Evolutionary conservation across 768 basidiomycete species (phyloP).

Genomic region (Sporobolomyces roseus): DNA sequence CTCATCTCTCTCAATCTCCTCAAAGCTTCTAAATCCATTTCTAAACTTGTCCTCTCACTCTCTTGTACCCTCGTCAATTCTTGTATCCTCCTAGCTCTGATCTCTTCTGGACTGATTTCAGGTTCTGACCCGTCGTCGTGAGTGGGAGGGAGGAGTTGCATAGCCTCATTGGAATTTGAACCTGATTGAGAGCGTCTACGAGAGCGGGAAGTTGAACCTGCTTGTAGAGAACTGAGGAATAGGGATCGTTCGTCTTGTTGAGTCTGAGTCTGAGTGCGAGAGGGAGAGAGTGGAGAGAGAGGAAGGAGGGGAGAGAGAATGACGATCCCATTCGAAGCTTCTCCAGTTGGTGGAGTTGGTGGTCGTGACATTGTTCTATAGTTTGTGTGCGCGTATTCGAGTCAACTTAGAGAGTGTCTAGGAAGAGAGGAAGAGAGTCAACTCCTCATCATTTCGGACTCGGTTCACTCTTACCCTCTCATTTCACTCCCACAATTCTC

Average conservation of each 20-base stretch:
- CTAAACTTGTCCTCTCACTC: background rate
- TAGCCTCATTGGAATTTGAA: background rate
- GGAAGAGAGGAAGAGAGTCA: conserved; percentile 5
- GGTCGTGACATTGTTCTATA: background rate
- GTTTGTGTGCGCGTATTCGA: no score
- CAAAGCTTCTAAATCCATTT: background rate
- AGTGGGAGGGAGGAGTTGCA: background rate
- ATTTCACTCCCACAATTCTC: background rate
- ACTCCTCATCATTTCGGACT: background rate
- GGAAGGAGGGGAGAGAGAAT: background rate
- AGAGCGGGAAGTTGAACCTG: background rate
- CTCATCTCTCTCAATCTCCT: background rate
- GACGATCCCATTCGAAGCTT: background rate
- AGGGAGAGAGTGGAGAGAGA: background rate
- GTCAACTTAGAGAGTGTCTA: no score
- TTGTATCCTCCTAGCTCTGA: no score
- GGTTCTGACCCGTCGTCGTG: background rate
- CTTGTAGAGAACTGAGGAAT: background rate
- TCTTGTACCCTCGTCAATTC: background rate
- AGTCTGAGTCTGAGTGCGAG: background rate
- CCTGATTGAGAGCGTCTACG: conserved; percentile 2
- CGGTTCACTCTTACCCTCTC: background rate
- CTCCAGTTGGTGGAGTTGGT: background rate
- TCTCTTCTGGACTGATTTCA: background rate
- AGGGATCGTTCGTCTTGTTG: background rate